Conservation (phyloP, 2,329 filamentous ascomycete species). For the Aureobasidium vineae region DNA sequence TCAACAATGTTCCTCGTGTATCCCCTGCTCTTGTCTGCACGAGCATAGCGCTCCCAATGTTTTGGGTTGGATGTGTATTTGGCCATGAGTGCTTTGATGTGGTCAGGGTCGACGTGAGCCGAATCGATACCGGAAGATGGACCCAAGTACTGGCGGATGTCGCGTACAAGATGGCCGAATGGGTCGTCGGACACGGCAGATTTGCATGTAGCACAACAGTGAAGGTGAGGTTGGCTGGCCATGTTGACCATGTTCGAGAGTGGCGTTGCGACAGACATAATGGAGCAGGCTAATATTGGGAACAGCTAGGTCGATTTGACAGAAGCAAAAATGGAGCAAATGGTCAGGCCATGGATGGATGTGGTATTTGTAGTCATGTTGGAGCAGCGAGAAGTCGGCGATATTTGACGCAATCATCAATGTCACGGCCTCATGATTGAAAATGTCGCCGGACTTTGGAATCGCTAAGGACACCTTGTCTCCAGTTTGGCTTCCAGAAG, state of each 20-base stretch:
- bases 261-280: conserved; percentile 3
- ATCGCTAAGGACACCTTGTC: background rate
- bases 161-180: conserved; percentile 69
- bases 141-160: conserved; percentile 72
- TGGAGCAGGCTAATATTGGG: background rate
- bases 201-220: conserved; percentile 17
- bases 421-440: background rate
- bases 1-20: conserved; percentile 92
- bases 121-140: conserved; percentile 79
- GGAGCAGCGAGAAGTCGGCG: conserved; percentile 12
- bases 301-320: no score
- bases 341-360: background rate
- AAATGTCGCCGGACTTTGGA: conserved; percentile 15
- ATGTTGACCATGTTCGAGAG: conserved; percentile 1
- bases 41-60: conserved; percentile 74
- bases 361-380: conserved; percentile 6
- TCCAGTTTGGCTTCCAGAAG: background rate
- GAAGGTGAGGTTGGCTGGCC: background rate
- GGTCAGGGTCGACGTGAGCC: conserved; percentile 72
- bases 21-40: conserved; percentile 64
- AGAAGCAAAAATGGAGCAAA: background rate
- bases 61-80: conserved; percentile 65
- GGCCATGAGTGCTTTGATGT: conserved; percentile 71
- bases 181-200: conserved; percentile 25
- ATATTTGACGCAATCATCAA: conserved; percentile 13